Evolutionary conservation across 164 flowering plant genomes (phyloP), one percentile per base, ranked within the genome.

Genomic region (Umbellularia californica): DNA sequence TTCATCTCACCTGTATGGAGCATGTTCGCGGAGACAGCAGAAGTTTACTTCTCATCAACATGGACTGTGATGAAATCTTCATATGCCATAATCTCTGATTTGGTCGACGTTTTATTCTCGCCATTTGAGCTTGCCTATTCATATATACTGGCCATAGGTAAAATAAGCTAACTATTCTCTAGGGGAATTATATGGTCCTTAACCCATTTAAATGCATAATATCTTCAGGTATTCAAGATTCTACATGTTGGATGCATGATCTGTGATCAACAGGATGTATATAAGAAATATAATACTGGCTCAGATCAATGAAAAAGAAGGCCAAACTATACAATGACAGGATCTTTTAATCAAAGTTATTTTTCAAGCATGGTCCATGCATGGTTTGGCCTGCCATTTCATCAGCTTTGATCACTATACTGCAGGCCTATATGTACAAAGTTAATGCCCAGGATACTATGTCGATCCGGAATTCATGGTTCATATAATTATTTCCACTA

Each of bases 121-220:
- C 85, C 83, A 35, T 70, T 83, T 58, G 76, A 69, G 69, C 76
- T 80, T 33, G 47, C 78, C 7, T 77, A 62, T 58, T 76, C 81
- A 6, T 74, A 74, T 69, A 19, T 74, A 41, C 70, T 71, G 64
- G 74, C 78, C 33, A 60, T 67, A 65, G 85, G 85, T 80, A 82
- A 68, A 41, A 9, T 63, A 30, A 17, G 28, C 20, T 47, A 70
- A 50, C 41, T 64, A 20, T 65, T 22, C n/a, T 68, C 12, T 50
- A 20, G 60, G n/a, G 20, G 4, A 55, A 55, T 55, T 55, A 55
- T 55, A 55, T 55, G 60, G n/a, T 55, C n/a, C 60, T 20, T 2
- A 20, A 55, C n/a, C n/a, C 2, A 55, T 14, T 13, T 4, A 20
- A 15, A 3, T 14, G 20, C 60, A 14, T 55, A 17, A 0, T 55